Evolutionary conservation across 768 basidiomycete species (phyloP).

Genomic region (Cyclocybe aegerita): DNA sequence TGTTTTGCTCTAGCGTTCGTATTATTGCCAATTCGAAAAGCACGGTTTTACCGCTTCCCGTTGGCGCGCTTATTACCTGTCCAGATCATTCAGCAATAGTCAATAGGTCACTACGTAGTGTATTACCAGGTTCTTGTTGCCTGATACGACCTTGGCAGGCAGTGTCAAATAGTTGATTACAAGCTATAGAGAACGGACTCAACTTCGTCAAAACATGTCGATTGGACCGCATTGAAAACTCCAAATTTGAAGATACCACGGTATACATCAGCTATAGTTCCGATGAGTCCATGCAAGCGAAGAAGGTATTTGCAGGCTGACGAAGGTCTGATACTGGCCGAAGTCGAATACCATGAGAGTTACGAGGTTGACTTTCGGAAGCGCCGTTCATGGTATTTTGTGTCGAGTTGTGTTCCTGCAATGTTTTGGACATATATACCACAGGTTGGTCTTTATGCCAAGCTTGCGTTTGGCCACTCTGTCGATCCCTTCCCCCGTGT

Average conservation of each 20-base stretch:
- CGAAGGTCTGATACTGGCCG: conserved; percentile 74
- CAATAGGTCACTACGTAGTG: neutral
- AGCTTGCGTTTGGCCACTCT: neutral
- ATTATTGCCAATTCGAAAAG: conserved; percentile 92
- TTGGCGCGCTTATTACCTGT: conserved; percentile 85
- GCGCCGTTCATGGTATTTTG: neutral
- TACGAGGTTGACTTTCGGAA: conserved; percentile 9
- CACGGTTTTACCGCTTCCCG: conserved; percentile 95
- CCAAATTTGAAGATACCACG: conserved; percentile 83
- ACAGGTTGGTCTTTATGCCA: neutral
- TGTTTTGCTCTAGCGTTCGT: conserved; percentile 54
- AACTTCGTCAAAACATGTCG: conserved; percentile 76
- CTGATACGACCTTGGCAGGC: conserved; percentile 49
- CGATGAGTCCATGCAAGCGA: conserved; percentile 4
- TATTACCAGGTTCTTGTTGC: conserved; percentile 64
- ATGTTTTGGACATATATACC: neutral
- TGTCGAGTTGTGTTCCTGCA: neutral
- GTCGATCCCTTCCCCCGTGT: neutral
- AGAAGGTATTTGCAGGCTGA: conserved; percentile 29
- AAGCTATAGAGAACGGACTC: conserved; percentile 17
- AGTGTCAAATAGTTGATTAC: neutral
- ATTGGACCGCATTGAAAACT: conserved; percentile 91
- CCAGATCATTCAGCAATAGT: neutral
- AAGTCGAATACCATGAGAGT: conserved; percentile 46
- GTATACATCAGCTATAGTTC: conserved; percentile 72